These are phyloP conservation scores for Fraxinus floribunda DNA, from an alignment of 305 asterid genomes.

Conservation along the genomic window DNA sequence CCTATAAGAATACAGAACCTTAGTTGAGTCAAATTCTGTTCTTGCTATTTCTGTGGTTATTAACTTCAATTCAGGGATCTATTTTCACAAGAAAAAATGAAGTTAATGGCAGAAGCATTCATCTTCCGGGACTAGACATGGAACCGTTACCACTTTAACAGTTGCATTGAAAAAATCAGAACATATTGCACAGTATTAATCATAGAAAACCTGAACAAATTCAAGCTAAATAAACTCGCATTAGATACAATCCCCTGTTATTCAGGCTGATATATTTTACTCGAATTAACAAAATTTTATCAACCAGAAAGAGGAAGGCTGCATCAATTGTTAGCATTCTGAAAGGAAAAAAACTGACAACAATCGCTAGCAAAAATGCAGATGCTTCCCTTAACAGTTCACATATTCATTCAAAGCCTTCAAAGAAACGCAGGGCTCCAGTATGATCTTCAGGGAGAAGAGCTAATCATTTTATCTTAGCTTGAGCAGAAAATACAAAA, in stretches of 20 bases:
- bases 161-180: background rate
- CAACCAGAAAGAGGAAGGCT: background rate
- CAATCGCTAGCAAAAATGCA: background rate
- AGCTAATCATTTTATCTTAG: background rate
- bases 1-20: background rate
- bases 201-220: background rate
- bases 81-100: background rate
- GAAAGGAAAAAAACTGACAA: background rate
- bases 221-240: background rate
- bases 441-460: background rate
- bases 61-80: no score
- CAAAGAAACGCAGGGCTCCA: background rate
- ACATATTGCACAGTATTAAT: background rate
- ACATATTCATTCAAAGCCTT: background rate
- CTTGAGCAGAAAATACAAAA: constrained; percentile 24
- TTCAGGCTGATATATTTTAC: background rate
- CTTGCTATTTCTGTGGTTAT: background rate
- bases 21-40: background rate
- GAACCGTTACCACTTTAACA: background rate
- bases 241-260: background rate
- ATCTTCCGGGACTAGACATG: background rate
- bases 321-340: background rate
- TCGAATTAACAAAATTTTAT: background rate
- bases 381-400: background rate
- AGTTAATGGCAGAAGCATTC: background rate